Percentiles rank a stretch among this genome's conserved stretches.
Conservation (phyloP, 2,329 filamentous ascomycete genomes). For the Trichophaea hybrida region DNA sequence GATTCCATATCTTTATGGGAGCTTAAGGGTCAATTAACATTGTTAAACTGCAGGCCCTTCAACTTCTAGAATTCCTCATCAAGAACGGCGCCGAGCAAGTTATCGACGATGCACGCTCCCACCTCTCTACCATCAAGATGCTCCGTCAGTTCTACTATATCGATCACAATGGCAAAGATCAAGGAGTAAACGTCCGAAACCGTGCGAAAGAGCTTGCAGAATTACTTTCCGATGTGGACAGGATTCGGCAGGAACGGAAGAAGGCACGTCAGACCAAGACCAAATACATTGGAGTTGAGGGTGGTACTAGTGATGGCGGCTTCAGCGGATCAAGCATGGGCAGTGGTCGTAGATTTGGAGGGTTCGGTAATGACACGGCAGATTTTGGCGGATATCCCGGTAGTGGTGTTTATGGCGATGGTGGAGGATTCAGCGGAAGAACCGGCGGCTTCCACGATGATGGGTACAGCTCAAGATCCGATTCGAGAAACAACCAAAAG, state of each 20-base stretch:
- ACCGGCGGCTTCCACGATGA: slow-evolving; percentile 38
- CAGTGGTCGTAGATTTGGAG: slow-evolving; percentile 54
- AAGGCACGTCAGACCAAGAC: slow-evolving; percentile 81
- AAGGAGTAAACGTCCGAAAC: slow-evolving; percentile 94
- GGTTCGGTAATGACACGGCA: slow-evolving; percentile 68
- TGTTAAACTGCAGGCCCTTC: slow-evolving; percentile 44
- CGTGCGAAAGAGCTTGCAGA: slow-evolving; percentile 90
- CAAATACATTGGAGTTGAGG: slow-evolving; percentile 91
- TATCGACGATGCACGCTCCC: slow-evolving; percentile 89
- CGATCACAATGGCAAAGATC: slow-evolving; percentile 90
- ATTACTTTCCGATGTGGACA: slow-evolving; percentile 80
- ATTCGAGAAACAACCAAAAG: slow-evolving; percentile 31
- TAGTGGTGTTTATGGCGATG: slow-evolving; percentile 80
- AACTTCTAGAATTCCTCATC: slow-evolving; percentile 90
- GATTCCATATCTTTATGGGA: slow-evolving; percentile 7
- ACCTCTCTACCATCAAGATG: slow-evolving; percentile 94
- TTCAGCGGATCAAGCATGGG: slow-evolving; percentile 30
- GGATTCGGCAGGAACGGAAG: slow-evolving; percentile 68
- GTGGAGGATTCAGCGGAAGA: slow-evolving; percentile 71
- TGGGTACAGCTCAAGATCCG: slow-evolving; percentile 29
- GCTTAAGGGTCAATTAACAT: background rate
- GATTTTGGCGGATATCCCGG: slow-evolving; percentile 52
- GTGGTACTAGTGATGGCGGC: slow-evolving; percentile 47
- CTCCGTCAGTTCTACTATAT: slow-evolving; percentile 96
- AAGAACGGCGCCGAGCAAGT: slow-evolving; percentile 97